Conservation (phyloP, 345 rosid genomes). For the Heritiera littoralis region DNA sequence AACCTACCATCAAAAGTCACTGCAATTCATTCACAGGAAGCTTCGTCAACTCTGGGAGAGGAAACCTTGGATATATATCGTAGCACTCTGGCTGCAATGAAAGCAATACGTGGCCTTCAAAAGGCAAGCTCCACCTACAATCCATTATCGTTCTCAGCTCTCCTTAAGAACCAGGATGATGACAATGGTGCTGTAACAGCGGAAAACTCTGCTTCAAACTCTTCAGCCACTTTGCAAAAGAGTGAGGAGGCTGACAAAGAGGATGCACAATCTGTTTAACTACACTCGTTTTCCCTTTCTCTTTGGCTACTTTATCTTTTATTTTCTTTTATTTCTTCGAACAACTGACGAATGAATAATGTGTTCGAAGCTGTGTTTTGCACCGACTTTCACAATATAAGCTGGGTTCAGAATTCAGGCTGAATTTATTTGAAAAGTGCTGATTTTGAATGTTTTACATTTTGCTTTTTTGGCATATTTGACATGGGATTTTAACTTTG, state of each 20-base stretch:
- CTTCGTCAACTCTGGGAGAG: conserved; percentile 55
- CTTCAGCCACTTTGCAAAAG: conserved; percentile 35
- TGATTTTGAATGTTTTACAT: background rate
- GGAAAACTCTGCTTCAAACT: conserved; percentile 64
- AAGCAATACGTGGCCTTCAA: conserved; percentile 78
- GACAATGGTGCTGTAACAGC: conserved; percentile 69
- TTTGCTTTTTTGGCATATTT: background rate
- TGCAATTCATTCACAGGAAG: conserved; percentile 37
- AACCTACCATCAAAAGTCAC: conserved; percentile 26
- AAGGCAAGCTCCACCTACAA: conserved; percentile 88
- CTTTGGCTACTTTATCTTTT: background rate
- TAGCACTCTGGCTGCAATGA: conserved; percentile 94
- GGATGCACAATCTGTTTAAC: conserved; percentile 46
- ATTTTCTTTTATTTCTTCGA: background rate
- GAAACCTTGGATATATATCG: conserved; percentile 71
- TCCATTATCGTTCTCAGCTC: conserved; percentile 70
- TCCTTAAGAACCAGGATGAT: conserved; percentile 57
- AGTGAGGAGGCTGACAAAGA: conserved; percentile 52
- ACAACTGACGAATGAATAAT: conserved; percentile 22
- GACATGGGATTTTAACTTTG: background rate
- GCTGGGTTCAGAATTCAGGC: background rate
- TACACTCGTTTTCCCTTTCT: background rate
- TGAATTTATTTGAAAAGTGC: background rate
- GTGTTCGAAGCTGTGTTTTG: conserved; percentile 8
- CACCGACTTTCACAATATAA: background rate